Percentiles rank a stretch among this genome's conserved stretches.
Conservation (phyloP, 345 rosid species). For the Iberis pinnata region DNA sequence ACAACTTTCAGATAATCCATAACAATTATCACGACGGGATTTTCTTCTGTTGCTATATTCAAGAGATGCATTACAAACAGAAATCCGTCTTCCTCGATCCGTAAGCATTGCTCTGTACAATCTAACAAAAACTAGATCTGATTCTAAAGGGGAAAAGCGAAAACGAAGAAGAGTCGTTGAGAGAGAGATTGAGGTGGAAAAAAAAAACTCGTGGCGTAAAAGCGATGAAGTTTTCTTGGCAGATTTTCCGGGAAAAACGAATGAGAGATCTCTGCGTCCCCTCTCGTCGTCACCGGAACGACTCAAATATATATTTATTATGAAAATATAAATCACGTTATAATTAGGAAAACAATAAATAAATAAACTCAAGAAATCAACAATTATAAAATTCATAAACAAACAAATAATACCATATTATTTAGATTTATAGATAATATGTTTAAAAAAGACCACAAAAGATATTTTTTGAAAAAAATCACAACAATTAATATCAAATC, state of each 20-base stretch:
- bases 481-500: too few relatives aligned
- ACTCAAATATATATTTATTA: too few relatives aligned
- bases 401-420: too few relatives aligned
- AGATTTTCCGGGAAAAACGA: constrained; percentile 28
- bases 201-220: constrained; percentile 16
- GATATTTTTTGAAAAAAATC: too few relatives aligned
- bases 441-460: too few relatives aligned
- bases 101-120: constrained; percentile 23
- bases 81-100: constrained; percentile 36
- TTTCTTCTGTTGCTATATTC: constrained; percentile 19
- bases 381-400: too few relatives aligned
- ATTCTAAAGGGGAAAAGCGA: neutral
- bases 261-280: constrained; percentile 27
- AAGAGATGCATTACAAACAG: constrained; percentile 21
- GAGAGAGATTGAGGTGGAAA: constrained; percentile 4
- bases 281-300: too few relatives aligned
- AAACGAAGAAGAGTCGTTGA: constrained; percentile 6
- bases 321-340: too few relatives aligned
- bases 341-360: too few relatives aligned
- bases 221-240: constrained; percentile 10
- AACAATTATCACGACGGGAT: constrained; percentile 25
- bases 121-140: constrained; percentile 8
- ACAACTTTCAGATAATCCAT: constrained; percentile 15
- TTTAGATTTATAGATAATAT: too few relatives aligned
- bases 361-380: too few relatives aligned